Conservation (phyloP, 441 rosid genomes). For the Jatropha podagrica region DNA sequence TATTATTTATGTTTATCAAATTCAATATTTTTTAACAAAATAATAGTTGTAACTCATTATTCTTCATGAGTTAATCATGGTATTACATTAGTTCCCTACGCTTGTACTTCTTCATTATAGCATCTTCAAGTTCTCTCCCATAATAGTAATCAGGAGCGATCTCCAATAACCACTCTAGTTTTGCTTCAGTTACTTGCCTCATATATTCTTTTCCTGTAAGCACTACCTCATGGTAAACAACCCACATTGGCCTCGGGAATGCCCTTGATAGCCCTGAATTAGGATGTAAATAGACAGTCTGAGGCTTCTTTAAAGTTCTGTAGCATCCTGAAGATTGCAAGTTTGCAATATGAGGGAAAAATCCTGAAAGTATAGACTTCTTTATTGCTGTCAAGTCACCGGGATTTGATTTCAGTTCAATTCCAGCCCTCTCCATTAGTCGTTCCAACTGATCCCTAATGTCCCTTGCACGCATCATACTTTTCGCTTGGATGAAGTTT, state of each 20-base stretch:
- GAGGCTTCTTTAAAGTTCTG: constrained; percentile 61
- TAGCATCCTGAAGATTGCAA: constrained; percentile 69
- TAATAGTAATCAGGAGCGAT: constrained; percentile 77
- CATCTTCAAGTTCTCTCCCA: constrained; percentile 69
- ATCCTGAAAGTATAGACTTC: constrained; percentile 60
- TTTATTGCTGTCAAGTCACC: constrained; percentile 54
- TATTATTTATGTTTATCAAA: not conserved
- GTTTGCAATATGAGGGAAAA: constrained; percentile 66
- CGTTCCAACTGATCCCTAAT: constrained; percentile 74
- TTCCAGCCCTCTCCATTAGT: constrained; percentile 70
- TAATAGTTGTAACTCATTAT: no score
- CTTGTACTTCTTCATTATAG: not conserved
- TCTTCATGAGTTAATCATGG: no score
- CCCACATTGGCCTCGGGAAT: constrained; percentile 55
- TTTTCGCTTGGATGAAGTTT: constrained; percentile 85
- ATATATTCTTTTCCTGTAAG: constrained; percentile 73
- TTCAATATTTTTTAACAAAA: not conserved
- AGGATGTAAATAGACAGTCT: constrained; percentile 74
- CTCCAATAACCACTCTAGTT: constrained; percentile 83
- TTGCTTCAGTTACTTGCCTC: constrained; percentile 76
- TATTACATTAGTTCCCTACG: not conserved
- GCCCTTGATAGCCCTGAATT: constrained; percentile 72
- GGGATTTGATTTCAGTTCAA: constrained; percentile 52
- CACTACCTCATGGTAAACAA: constrained; percentile 71
- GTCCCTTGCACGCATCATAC: constrained; percentile 85